These are phyloP conservation scores for Eucalyptus tenuipes DNA, from an alignment of 345 rosid species.

Conservation along the genomic window DNA sequence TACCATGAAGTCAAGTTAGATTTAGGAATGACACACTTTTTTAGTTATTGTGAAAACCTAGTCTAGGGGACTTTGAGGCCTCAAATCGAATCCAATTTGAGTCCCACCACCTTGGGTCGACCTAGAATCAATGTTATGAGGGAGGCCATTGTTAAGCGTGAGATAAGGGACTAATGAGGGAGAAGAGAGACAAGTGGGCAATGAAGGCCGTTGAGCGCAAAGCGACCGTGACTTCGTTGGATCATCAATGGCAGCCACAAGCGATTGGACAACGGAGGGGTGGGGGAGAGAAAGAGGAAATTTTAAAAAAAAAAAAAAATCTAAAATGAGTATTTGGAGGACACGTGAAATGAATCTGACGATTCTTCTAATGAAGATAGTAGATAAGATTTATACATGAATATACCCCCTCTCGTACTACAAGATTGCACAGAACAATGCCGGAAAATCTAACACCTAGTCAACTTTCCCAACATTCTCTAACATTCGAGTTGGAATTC, in stretches of 20 bases:
- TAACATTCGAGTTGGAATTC: fast-evolving
- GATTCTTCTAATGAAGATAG: background rate
- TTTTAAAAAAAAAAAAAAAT: too few species aligned
- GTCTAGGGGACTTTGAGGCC: background rate
- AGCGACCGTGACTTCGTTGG: background rate
- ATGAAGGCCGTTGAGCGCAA: background rate
- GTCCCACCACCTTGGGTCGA: background rate
- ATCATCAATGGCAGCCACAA: too few species aligned
- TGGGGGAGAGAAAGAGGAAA: too few species aligned
- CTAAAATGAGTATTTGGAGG: background rate
- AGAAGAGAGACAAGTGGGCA: background rate
- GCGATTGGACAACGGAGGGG: too few species aligned
- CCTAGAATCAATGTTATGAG: background rate
- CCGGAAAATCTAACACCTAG: background rate
- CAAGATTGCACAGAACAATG: background rate
- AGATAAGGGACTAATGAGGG: background rate
- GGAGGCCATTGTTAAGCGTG: background rate
- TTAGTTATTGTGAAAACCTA: background rate
- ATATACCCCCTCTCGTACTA: background rate
- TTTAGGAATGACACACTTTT: background rate
- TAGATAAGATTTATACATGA: background rate
- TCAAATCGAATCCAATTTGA: background rate
- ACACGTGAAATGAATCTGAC: background rate
- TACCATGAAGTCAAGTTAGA: background rate
- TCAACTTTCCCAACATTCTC: too few species aligned